A percentile compares a stretch with the other conserved stretches of the same genome.
Conservation (phyloP, 495 filamentous ascomycete genomes). For the Xylaria venustula region DNA sequence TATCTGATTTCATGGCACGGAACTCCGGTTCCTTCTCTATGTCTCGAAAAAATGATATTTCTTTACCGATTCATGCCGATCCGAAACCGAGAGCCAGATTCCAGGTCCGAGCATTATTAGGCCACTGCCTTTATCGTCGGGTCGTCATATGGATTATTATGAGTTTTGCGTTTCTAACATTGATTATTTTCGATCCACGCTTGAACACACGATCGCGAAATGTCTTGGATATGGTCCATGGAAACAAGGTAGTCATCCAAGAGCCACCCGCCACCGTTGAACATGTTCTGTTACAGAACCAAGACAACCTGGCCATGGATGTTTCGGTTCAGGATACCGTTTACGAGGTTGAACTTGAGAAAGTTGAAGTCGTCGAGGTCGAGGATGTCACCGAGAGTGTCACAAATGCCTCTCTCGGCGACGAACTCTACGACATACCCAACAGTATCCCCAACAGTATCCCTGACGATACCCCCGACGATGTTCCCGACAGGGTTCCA, state of each 20-base stretch:
- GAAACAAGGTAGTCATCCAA: slow-evolving; percentile 11
- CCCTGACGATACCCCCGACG: neutral
- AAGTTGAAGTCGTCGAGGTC: neutral
- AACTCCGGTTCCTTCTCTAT: slow-evolving; percentile 25
- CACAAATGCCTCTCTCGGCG: neutral
- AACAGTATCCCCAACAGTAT: neutral
- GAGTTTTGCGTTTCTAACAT: slow-evolving; percentile 26
- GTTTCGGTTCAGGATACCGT: slow-evolving; percentile 3
- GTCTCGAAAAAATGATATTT: slow-evolving; percentile 27
- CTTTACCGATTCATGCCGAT: slow-evolving; percentile 18
- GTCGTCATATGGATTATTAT: slow-evolving; percentile 40
- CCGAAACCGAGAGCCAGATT: slow-evolving; percentile 26
- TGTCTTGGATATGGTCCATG: slow-evolving; percentile 31
- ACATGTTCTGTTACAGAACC: slow-evolving; percentile 15
- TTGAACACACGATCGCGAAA: slow-evolving; percentile 17
- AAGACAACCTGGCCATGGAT: slow-evolving; percentile 9
- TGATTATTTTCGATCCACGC: slow-evolving; percentile 28
- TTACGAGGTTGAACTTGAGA: neutral
- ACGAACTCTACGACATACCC: neutral
- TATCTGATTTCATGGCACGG: slow-evolving; percentile 25
- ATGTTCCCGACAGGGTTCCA: neutral
- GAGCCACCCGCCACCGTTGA: neutral
- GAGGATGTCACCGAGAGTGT: neutral
- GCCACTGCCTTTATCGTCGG: slow-evolving; percentile 42
- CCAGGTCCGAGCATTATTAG: slow-evolving; percentile 31